Base-by-base conservation (phyloP, 495 filamentous ascomycete genomes). In the Xylaria curta region DNA sequence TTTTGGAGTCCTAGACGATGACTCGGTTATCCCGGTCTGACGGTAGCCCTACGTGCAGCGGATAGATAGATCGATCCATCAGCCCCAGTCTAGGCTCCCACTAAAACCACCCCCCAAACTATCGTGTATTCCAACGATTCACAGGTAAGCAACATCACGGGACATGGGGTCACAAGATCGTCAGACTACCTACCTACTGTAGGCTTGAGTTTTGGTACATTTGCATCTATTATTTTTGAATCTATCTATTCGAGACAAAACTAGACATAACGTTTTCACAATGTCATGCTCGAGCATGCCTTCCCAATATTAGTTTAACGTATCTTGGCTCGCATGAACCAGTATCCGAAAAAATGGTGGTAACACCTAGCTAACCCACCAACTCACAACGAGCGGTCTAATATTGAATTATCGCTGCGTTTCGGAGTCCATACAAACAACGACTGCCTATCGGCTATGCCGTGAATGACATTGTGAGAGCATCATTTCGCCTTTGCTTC, bases 11-110 rank as follows among this genome's bases (percentile, higher is more conserved):
- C 38, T 62, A 26, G 38, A 31, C 8, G 36, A 7, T 4, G 59
- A 42, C 60, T 62, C 60, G 60, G 60, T 12, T 38, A 62, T 42
- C 60, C 60, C 60, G 60, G 21, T 42, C 38, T 5, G 42, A 10
- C 51, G 2, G 33, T n/a, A 60, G 58, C 58, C 36, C 60, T 62
- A 26, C 60, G n/a, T 44, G n/a, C 26, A 6, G 53, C 53, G 53
- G 53, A 31, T 36, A 38, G 58, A 60, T 60, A 38, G 58, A 60
- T 60, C 58, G 58, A 60, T 60, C 58, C 38, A 40, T 13, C 26
- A 4, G n/a, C 19, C 26, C 31, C 17, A 19, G 26, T 7, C 19
- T 3, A 28, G 28, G 10, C 26, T 59, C 17, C 8, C 17, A 38
- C 33, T 60, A 60, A 38, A 60, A n/a, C 1, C 33, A 38, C 58